These are phyloP conservation scores for Toxoplasma gondii DNA, from an alignment of 169 alveolate species.

Conservation along the genomic window DNA sequence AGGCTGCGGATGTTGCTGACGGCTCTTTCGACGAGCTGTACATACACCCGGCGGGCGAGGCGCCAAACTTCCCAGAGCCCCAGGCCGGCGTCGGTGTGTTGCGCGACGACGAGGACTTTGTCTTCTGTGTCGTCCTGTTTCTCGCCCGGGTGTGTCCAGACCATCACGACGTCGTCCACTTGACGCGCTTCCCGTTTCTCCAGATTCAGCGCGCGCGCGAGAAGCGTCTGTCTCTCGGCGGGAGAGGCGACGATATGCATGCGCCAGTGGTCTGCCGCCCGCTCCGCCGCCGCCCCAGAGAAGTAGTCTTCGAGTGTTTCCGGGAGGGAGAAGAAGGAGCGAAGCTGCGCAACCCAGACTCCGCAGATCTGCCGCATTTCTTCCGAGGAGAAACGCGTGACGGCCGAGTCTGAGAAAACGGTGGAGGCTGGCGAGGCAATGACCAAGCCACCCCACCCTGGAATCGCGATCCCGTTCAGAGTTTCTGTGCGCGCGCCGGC, in stretches of 20 bases:
- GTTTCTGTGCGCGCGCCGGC: not conserved
- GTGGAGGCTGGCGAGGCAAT: not conserved
- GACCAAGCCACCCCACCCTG: not conserved
- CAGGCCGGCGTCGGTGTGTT: not conserved
- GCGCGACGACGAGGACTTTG: constrained; percentile 1
- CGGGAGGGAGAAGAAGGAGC: constrained; percentile 24
- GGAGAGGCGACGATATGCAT: not conserved
- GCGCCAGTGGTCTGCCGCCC: not conserved
- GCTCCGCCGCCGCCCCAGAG: not conserved
- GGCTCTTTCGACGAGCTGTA: not conserved
- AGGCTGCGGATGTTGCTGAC: constrained; percentile 31
- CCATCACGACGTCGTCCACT: constrained; percentile 2
- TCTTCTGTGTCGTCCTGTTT: not conserved
- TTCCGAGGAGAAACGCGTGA: not conserved
- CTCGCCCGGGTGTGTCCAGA: not conserved
- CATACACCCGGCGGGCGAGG: constrained; percentile 32
- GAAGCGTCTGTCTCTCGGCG: not conserved
- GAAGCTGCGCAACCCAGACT: constrained; percentile 16
- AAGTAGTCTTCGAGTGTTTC: constrained; percentile 20
- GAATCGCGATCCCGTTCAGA: not conserved
- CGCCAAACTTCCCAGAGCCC: constrained; percentile 42
- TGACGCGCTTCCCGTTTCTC: not conserved
- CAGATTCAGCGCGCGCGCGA: not conserved
- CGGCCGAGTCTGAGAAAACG: not conserved
- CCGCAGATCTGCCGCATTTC: not conserved